Evolutionary conservation across 352 stramenopile genomes (phyloP), one percentile per base, ranked within the genome.

Genomic region (Pythium phragmitis): DNA sequence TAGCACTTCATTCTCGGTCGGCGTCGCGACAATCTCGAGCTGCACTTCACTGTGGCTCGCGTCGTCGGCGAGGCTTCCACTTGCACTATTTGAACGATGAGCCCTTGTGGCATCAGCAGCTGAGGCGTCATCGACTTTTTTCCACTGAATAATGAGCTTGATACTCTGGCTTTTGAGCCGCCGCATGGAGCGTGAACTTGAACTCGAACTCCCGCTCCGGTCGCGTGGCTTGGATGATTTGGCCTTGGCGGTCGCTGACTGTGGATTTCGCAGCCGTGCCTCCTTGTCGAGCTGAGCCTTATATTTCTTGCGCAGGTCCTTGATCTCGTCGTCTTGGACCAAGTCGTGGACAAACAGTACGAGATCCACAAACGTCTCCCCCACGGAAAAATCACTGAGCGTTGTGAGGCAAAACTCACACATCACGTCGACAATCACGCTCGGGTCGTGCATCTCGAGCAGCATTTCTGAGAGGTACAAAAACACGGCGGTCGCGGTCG

Each of bases 371-470:
- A 92, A 92, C 0, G 81, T 84, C 64, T 92, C 79, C 7, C 70
- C 76, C 16, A 92, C 78, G 21, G 79, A 89, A 60, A 87, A 89
- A 50, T 92, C 84, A 41, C 69, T 75, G 14, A 91, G 67, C 34
- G 79, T 92, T 48, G 80, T 88, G 65, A 74, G 74, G 65, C 81
- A 91, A 64, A 92, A 92, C 73, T 92, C 84, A 60, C 76, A 78
- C 17, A 92, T 87, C 43, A 92, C 60, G n/a, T 91, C 84, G 7
- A 92, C 72, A 36, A 89, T 77, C 19, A 91, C 78, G 45, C 83
- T 89, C 52, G 84, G 78, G 59, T 92, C 80, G 34, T 87, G 70
- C 51, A 92, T 81, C 63, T 91, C 84, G 51, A 88, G 63, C 13
- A 92, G 73, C 60, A 82, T 74, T 23, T 82, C 75, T 53, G 80